phyloP scores from a whole-genome alignment of 441 rosid species.

The Pelargonium fulgidum region DNA sequence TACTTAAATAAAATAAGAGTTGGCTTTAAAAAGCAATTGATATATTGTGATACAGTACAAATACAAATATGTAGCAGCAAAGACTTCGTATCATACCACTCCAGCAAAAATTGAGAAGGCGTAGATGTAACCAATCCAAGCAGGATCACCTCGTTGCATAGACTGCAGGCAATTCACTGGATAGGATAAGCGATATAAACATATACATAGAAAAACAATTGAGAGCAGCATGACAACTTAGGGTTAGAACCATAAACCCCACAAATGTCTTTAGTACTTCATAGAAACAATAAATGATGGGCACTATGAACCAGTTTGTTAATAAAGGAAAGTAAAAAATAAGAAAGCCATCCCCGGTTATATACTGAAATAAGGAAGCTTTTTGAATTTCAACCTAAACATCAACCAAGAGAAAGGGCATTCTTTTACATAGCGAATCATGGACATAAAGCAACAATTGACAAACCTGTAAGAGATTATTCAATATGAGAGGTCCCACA shows the following conservation, averaged over 20 bases:
- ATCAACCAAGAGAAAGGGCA: conserved; percentile 6
- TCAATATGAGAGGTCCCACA: conserved; percentile 88
- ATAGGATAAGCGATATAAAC: too few relatives aligned
- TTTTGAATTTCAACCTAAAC: conserved; percentile 8
- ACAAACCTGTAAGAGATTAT: conserved; percentile 78
- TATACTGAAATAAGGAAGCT: not conserved
- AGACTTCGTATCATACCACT: conserved; percentile 59
- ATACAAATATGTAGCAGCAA: not conserved
- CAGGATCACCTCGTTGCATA: conserved; percentile 93
- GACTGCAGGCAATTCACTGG: conserved; percentile 57
- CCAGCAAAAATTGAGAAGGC: conserved; percentile 85
- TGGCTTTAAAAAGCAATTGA: not conserved
- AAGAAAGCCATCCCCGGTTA: not conserved
- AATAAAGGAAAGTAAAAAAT: not conserved
- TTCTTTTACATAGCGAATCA: conserved; percentile 14
- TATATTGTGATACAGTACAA: not conserved
- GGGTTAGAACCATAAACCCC: not conserved
- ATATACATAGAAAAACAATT: conserved; percentile 4
- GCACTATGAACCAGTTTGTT: not conserved
- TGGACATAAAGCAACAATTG: conserved; percentile 13
- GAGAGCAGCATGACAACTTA: not conserved
- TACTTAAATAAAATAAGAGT: not conserved
- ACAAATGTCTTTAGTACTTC: not conserved
- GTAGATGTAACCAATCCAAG: conserved; percentile 90
- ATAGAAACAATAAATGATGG: not conserved